phyloP scores from a whole-genome alignment of 805 yeast genomes.

The Teunomyces tritomae region DNA sequence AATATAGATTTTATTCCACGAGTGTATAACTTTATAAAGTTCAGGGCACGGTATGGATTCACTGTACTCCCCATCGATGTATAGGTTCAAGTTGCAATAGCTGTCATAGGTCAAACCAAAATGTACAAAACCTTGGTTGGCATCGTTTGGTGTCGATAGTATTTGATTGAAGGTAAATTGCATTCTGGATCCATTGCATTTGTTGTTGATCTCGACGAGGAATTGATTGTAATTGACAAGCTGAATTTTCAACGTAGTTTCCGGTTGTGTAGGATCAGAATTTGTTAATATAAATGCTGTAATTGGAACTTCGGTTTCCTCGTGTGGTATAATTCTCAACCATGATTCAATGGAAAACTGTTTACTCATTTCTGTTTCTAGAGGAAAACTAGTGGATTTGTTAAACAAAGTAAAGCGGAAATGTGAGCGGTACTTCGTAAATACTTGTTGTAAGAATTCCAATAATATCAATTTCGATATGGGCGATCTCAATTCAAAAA shows the following conservation, averaged over 20 bases:
- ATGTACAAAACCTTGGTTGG: conserved; percentile 24
- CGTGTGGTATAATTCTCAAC: conserved; percentile 29
- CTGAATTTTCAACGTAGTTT: conserved; percentile 25
- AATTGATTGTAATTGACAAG: conserved; percentile 30
- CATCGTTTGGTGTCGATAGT: conserved; percentile 11
- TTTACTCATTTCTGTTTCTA: conserved; percentile 14
- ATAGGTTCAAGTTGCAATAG: conserved; percentile 40
- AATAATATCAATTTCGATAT: conserved; percentile 15
- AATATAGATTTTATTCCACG: conserved; percentile 38
- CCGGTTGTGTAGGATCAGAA: conserved; percentile 17
- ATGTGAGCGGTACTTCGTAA: conserved; percentile 23
- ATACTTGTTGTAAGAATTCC: conserved; percentile 21
- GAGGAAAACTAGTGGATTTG: conserved; percentile 20
- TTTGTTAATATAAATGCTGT: conserved; percentile 26
- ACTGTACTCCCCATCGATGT: conserved; percentile 48
- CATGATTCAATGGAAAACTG: conserved; percentile 39
- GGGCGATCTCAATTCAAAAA: conserved; percentile 10
- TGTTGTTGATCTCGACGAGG: conserved; percentile 26
- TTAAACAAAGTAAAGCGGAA: conserved; percentile 29
- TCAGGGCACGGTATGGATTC: conserved; percentile 42
- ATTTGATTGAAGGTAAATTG: conserved; percentile 35
- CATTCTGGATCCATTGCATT: conserved; percentile 21
- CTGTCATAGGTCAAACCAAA: conserved; percentile 37
- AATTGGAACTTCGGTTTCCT: conserved; percentile 10
- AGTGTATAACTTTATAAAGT: conserved; percentile 21